Percentiles rank a stretch among this genome's conserved stretches.
Evolutionary conservation across 2,329 filamentous ascomycete genomes (phyloP).

Genomic region (Penicillium sp.): DNA sequence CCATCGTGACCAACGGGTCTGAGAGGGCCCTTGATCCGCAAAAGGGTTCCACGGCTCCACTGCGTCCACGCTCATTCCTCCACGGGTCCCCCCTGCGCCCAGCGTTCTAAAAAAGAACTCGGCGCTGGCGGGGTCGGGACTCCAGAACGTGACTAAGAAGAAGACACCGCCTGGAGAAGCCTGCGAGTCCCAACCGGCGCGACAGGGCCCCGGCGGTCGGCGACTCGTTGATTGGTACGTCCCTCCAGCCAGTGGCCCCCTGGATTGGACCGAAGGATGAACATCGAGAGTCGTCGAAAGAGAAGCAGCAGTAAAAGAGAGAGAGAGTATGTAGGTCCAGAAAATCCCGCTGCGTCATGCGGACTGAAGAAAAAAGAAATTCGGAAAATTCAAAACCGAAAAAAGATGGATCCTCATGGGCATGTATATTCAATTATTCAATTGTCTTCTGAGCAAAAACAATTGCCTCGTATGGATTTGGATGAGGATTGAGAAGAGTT

Average conservation of each 20-base stretch:
- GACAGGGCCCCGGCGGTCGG: constrained; percentile 3
- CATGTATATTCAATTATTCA: too few relatives aligned
- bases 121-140: too few relatives aligned
- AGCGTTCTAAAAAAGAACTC: too few relatives aligned
- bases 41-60: constrained; percentile 4
- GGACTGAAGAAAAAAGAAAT: constrained; percentile 17
- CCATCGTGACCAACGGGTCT: constrained; percentile 6
- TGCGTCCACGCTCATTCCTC: constrained; percentile 12
- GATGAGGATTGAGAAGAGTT: constrained; percentile 5
- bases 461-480: constrained; percentile 20
- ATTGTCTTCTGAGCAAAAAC: background rate
- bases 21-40: constrained; percentile 14
- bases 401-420: too few relatives aligned
- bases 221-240: constrained; percentile 16
- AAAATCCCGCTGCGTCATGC: constrained; percentile 26
- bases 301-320: too few relatives aligned
- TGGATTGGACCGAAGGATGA: background rate
- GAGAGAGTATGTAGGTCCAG: background rate
- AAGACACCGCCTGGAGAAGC: background rate
- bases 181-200: background rate
- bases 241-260: constrained; percentile 7
- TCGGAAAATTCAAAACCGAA: too few relatives aligned
- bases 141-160: constrained; percentile 16
- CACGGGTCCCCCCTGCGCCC: constrained; percentile 1
- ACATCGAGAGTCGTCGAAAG: constrained; percentile 7